Evolutionary conservation across 2,329 filamentous ascomycete species (phyloP).

Genomic region (Amauroascus niger): DNA sequence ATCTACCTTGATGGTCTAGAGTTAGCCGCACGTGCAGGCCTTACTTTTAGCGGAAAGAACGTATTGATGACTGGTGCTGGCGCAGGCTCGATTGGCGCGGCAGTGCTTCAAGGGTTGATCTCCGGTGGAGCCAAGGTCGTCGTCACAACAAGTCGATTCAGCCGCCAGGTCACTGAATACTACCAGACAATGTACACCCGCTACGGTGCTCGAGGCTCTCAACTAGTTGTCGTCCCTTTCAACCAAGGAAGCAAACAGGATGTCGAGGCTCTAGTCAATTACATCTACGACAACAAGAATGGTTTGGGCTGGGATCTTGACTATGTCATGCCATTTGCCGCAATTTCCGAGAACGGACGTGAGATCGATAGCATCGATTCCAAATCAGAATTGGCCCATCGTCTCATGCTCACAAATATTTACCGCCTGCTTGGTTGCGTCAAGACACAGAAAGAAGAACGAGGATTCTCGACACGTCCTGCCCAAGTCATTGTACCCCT

Average conservation of each 20-base stretch:
- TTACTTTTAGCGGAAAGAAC: constrained; percentile 90
- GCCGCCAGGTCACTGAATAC: constrained; percentile 94
- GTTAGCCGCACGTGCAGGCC: constrained; percentile 73
- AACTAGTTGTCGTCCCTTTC: constrained; percentile 96
- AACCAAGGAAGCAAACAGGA: constrained; percentile 99
- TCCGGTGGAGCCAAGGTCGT: constrained; percentile 94
- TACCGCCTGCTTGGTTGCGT: constrained; percentile 81
- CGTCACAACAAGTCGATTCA: constrained; percentile 94
- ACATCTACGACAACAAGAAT: constrained; percentile 94
- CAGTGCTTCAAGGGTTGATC: constrained; percentile 90
- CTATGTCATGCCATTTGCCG: constrained; percentile 90
- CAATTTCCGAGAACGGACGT: constrained; percentile 93
- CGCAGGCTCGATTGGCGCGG: constrained; percentile 93
- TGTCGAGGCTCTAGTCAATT: constrained; percentile 83
- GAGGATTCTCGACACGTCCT: constrained; percentile 86
- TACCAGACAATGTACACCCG: constrained; percentile 98
- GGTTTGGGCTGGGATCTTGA: constrained; percentile 98
- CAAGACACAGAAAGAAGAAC: constrained; percentile 79
- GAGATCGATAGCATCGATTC: constrained; percentile 96
- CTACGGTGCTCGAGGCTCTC: constrained; percentile 84
- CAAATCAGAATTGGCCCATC: constrained; percentile 93
- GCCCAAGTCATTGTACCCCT: constrained; percentile 93
- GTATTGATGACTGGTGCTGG: constrained; percentile 97
- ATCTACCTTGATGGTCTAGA: constrained; percentile 87
- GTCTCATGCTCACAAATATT: constrained; percentile 98